phyloP scores from a whole-genome alignment of 2,329 filamentous ascomycete genomes.

The Graphiopsis chlorocephala region DNA sequence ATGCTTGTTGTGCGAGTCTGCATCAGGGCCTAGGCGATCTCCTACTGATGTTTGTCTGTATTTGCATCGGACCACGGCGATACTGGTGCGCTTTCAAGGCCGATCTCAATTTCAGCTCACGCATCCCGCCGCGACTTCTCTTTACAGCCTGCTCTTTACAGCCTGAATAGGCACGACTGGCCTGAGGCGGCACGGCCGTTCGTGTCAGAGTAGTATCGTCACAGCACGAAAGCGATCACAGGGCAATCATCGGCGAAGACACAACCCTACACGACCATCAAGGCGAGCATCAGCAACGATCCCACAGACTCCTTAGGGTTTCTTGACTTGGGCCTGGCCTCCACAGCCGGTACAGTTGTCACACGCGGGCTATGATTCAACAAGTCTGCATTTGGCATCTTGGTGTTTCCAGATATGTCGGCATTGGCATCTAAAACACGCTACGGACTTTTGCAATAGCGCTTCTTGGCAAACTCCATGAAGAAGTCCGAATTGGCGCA shows the following conservation, averaged over 20 bases:
- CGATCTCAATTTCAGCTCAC: background rate
- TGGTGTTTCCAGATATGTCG: background rate
- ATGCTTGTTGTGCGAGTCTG: background rate
- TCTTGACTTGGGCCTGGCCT: background rate
- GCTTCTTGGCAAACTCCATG: background rate
- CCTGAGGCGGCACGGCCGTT: background rate
- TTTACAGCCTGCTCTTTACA: background rate
- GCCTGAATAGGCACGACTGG: background rate
- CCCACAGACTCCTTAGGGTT: background rate
- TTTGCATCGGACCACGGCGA: background rate
- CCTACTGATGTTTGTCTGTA: background rate
- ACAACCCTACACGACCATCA: background rate
- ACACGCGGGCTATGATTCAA: background rate
- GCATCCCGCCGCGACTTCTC: background rate
- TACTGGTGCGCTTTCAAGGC: background rate
- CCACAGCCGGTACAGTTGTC: background rate
- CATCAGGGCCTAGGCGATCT: background rate
- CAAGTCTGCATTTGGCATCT: background rate
- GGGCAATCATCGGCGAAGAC: background rate
- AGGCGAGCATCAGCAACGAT: background rate
- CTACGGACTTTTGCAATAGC: conserved; percentile 10
- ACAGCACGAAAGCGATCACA: background rate
- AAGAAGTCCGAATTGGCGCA: background rate
- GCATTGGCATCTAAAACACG: conserved; percentile 6
- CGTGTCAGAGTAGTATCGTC: background rate